Conservation (phyloP, 441 rosid genomes). For the Bocquillonia castaneifolia region DNA sequence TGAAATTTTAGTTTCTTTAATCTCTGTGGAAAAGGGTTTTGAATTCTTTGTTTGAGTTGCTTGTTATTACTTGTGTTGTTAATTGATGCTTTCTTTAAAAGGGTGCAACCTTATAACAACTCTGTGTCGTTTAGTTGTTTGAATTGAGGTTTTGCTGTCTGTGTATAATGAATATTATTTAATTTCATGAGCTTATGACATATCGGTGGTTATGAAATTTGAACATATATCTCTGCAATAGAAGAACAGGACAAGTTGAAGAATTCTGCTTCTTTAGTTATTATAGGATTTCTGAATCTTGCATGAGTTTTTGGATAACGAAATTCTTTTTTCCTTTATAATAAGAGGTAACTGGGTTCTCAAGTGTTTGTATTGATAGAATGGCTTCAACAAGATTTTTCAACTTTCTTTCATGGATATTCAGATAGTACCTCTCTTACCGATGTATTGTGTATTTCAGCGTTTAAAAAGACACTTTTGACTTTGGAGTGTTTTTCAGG, state of each 20-base stretch:
- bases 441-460: neutral
- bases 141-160: neutral
- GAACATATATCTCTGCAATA: neutral
- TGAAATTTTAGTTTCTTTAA: slow-evolving; percentile 11
- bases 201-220: neutral
- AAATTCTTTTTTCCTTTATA: no score
- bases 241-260: neutral
- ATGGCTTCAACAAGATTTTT: no score
- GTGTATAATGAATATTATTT: neutral
- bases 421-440: no score
- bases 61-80: neutral
- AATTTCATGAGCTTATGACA: neutral
- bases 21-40: slow-evolving; percentile 13
- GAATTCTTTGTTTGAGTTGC: neutral
- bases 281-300: slow-evolving; percentile 11
- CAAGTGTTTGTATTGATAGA: no score
- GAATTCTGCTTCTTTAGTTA: neutral
- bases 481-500: neutral
- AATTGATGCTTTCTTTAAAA: neutral
- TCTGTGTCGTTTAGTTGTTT: neutral
- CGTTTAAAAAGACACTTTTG: neutral
- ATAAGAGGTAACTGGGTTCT: no score
- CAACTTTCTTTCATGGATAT: no score
- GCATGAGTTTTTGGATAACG: neutral
- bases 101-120: neutral